phyloP scores from a whole-genome alignment of 306 rosid species.

The Acmispon strigosus region DNA sequence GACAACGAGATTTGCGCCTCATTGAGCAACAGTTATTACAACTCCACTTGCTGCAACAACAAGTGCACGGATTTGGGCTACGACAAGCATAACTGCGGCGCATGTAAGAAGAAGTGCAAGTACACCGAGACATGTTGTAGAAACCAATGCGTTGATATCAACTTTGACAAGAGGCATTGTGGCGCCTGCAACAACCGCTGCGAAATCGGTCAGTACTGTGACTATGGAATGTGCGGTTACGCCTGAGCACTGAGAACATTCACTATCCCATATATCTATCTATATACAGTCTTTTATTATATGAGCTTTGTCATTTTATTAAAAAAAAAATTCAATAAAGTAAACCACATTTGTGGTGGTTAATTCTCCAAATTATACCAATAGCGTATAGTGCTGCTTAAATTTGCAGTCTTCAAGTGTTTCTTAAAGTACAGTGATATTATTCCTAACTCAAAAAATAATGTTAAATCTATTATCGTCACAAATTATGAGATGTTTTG shows the following conservation, averaged over 20 bases:
- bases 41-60: slow-evolving; percentile 71
- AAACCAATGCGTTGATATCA: slow-evolving; percentile 52
- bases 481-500: not conserved
- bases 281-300: not conserved
- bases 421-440: not conserved
- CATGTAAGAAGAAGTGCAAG: slow-evolving; percentile 66
- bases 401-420: slow-evolving; percentile 19
- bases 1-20: slow-evolving; percentile 43
- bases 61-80: slow-evolving; percentile 52
- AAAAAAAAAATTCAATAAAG: slow-evolving; percentile 27
- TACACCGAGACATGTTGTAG: slow-evolving; percentile 60
- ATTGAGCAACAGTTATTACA: not conserved
- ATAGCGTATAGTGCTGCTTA: not conserved
- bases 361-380: not conserved
- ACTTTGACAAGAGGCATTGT: slow-evolving; percentile 76
- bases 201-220: slow-evolving; percentile 29
- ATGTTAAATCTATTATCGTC: not conserved
- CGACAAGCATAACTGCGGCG: slow-evolving; percentile 60
- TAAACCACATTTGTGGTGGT: slow-evolving; percentile 44
- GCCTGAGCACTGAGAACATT: slow-evolving; percentile 25
- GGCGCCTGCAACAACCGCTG: slow-evolving; percentile 59
- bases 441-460: not conserved
- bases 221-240: slow-evolving; percentile 64
- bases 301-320: slow-evolving; percentile 38
- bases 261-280: not conserved